Evolutionary conservation across 2,329 filamentous ascomycete genomes (phyloP), one percentile per base, ranked within the genome.

Genomic region (Pseudocercospora ulei): DNA sequence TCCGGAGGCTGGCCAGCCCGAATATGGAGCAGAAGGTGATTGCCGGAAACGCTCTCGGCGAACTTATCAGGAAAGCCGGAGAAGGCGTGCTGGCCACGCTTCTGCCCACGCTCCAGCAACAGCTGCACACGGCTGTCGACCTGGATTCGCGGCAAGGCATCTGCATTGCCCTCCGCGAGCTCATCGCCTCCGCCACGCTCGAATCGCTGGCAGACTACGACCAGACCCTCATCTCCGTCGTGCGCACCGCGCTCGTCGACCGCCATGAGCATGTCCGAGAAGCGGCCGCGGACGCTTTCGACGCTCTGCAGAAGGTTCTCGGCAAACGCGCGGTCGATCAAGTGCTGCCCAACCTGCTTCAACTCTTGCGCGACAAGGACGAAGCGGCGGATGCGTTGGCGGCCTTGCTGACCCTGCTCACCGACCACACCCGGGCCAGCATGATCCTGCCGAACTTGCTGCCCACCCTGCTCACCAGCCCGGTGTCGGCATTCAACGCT

Each of bases 21-120:
- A 96, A 95, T 58, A 87, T 93, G 80, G 90, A 98, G 62, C 90
- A 98, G 63, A 96, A 95, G 69, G 82, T 94, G 53, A 98, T 98
- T 69, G 90, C 92, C 50, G 88, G 88, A 61, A 96, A 96, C 61
- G 86, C 90, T 33, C 72, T 98, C 39, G 90, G 90, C 57, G 90
- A 98, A 61, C 76, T 98, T 50, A 96, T 98, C 56, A 80, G 90
- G 56, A 95, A 94, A 64, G 88, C 90, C 56, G 90, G 92, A 46
- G 90, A 98, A 61, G 82, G 85, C 39, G 87, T 98, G 41, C 70
- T 98, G 47, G 76, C 86, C 14, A 92, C 77, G 27, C 67, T 98
- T 44, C 67, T 98, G 44, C 90, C 90, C 18, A 93, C 87, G 20
- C 75, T 98, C 33, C 87, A 96, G 59, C 85, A 93, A 60, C 86